These are phyloP conservation scores for Solanum hybrid DNA, from an alignment of 305 asterid genomes.

Conservation along the genomic window DNA sequence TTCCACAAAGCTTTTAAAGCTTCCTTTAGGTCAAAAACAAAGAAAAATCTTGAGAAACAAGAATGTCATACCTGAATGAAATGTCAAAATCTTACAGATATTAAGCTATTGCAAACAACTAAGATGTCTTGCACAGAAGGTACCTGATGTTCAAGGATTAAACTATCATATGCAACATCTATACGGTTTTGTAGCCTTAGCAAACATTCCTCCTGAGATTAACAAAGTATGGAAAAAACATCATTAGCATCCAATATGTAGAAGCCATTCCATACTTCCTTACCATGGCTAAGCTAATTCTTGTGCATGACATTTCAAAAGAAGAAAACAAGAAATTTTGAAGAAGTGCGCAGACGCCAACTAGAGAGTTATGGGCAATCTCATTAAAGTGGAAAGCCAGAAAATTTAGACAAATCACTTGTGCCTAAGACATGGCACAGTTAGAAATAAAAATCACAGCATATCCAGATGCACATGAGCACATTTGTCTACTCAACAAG, in stretches of 20 bases:
- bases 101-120: background rate
- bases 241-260: conserved; percentile 18
- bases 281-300: background rate
- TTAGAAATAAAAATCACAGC: background rate
- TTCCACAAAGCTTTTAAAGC: conserved; percentile 78
- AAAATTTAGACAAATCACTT: background rate
- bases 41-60: conserved; percentile 7
- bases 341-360: background rate
- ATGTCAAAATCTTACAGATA: background rate
- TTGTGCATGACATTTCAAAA: background rate
- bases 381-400: background rate
- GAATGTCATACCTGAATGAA: background rate
- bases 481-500: background rate
- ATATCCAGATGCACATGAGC: background rate
- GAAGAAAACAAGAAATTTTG: background rate
- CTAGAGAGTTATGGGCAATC: background rate
- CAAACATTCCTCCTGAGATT: conserved; percentile 81
- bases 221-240: conserved; percentile 15
- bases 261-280: background rate
- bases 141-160: conserved; percentile 87
- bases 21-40: conserved; percentile 41
- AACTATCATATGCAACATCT: conserved; percentile 72
- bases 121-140: conserved; percentile 9
- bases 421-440: background rate
- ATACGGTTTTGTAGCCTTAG: conserved; percentile 75